A percentile compares a stretch with the other conserved stretches of the same genome.
phyloP scores from a whole-genome alignment of 2,329 filamentous ascomycete species.

The Fusarium lyarnte region DNA sequence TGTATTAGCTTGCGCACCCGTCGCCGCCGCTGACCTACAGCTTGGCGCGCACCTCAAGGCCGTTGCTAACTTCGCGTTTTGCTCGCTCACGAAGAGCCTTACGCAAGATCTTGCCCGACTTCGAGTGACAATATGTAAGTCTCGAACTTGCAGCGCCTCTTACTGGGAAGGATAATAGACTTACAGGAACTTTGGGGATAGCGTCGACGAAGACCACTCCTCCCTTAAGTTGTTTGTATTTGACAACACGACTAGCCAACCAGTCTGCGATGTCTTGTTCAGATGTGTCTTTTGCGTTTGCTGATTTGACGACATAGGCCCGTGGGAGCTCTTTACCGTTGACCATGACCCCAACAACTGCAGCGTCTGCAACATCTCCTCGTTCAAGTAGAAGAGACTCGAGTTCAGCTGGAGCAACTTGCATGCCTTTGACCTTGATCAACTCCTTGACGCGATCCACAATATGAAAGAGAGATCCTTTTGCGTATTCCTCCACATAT shows the following conservation, averaged over 20 bases:
- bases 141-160: not conserved
- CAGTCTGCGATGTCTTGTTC: slow-evolving; percentile 66
- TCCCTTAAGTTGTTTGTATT: slow-evolving; percentile 74
- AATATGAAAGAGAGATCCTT: slow-evolving; percentile 66
- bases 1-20: slow-evolving; percentile 38
- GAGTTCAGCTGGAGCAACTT: slow-evolving; percentile 66
- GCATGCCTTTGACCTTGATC: slow-evolving; percentile 69
- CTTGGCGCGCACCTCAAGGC: slow-evolving; percentile 45
- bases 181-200: slow-evolving; percentile 68
- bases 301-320: slow-evolving; percentile 65
- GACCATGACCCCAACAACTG: slow-evolving; percentile 68
- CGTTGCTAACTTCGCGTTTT: slow-evolving; percentile 59
- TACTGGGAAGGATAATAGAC: slow-evolving; percentile 25
- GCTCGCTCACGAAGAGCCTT: slow-evolving; percentile 68
- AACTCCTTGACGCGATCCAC: slow-evolving; percentile 78
- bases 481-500: slow-evolving; percentile 68
- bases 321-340: slow-evolving; percentile 68
- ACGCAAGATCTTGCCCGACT: slow-evolving; percentile 74
- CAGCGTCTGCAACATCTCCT: slow-evolving; percentile 66
- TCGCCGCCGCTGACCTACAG: slow-evolving; percentile 41
- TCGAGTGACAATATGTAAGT: slow-evolving; percentile 15
- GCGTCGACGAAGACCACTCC: slow-evolving; percentile 74
- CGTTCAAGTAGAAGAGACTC: slow-evolving; percentile 52
- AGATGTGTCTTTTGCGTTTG: slow-evolving; percentile 28
- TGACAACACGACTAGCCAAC: slow-evolving; percentile 70